Conservation (phyloP, 1,284 basidiomycete species). For the Gymnopus androsaceus region DNA sequence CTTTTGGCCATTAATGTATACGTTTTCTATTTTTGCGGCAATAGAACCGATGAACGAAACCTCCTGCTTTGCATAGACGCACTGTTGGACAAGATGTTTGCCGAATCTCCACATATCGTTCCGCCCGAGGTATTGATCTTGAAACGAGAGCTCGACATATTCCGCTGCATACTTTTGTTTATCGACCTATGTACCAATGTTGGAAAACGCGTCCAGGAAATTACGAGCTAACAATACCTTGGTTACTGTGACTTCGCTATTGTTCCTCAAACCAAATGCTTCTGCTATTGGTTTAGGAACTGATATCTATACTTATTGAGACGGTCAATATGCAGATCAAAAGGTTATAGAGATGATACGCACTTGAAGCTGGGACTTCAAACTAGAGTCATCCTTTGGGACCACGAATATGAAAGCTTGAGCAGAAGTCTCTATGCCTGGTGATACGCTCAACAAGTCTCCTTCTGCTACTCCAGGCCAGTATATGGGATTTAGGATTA, state of each 20-base stretch:
- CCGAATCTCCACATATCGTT: slow-evolving; percentile 92
- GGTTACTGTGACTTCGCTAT: slow-evolving; percentile 66
- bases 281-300: slow-evolving; percentile 71
- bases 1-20: slow-evolving; percentile 69
- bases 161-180: slow-evolving; percentile 68
- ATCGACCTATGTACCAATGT: slow-evolving; percentile 54
- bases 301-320: slow-evolving; percentile 56
- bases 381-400: slow-evolving; percentile 58
- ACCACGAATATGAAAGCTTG: slow-evolving; percentile 67
- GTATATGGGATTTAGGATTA: slow-evolving; percentile 68
- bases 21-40: slow-evolving; percentile 75
- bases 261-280: slow-evolving; percentile 68
- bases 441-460: slow-evolving; percentile 63
- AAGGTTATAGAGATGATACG: slow-evolving; percentile 14
- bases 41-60: slow-evolving; percentile 78
- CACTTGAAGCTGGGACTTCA: slow-evolving; percentile 69
- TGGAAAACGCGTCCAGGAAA: slow-evolving; percentile 7
- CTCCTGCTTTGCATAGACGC: slow-evolving; percentile 70
- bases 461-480: slow-evolving; percentile 78
- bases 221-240: slow-evolving; percentile 47
- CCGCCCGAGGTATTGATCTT: slow-evolving; percentile 89
- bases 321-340: slow-evolving; percentile 9
- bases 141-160: slow-evolving; percentile 86
- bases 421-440: slow-evolving; percentile 38
- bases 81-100: slow-evolving; percentile 77